Percentiles rank a stretch among this genome's conserved stretches.
phyloP scores from a whole-genome alignment of 1,284 basidiomycete genomes.

The Tilletiopsis washingtonensis region DNA sequence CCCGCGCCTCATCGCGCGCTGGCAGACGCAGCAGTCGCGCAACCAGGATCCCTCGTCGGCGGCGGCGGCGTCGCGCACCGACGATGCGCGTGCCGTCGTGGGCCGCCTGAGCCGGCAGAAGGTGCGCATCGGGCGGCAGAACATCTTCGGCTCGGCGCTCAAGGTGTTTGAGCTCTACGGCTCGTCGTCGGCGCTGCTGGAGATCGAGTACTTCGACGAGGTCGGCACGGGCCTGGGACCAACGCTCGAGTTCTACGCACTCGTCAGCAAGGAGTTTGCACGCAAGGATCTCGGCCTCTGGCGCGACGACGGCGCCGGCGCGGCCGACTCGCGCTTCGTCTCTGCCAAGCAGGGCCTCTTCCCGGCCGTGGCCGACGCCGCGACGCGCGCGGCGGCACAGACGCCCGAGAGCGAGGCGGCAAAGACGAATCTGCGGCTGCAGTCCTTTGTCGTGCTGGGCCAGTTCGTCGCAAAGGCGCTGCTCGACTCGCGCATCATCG shows the following conservation, averaged over 20 bases:
- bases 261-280: conserved; percentile 88
- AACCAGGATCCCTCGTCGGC: conserved; percentile 44
- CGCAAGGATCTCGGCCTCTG: conserved; percentile 78
- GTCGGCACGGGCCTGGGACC: conserved; percentile 96
- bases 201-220: conserved; percentile 98
- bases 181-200: conserved; percentile 74
- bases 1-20: conserved; percentile 85
- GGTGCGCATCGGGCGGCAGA: conserved; percentile 87
- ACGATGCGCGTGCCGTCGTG: conserved; percentile 77
- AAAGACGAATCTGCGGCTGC: conserved; percentile 54
- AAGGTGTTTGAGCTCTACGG: conserved; percentile 98
- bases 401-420: conserved; percentile 2
- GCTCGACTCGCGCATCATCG: conserved; percentile 94
- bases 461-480: conserved; percentile 97
- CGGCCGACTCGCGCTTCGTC: conserved; percentile 49
- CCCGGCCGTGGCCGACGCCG: conserved; percentile 63
- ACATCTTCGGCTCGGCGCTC: conserved; percentile 90
- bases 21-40: conserved; percentile 62
- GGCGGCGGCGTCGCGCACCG: conserved; percentile 18
- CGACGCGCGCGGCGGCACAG: conserved; percentile 50
- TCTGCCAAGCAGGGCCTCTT: conserved; percentile 49
- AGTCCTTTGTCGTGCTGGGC: conserved; percentile 81
- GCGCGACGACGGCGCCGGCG: conserved; percentile 66
- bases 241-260: conserved; percentile 94
- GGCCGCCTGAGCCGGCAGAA: conserved; percentile 90